phyloP scores from a whole-genome alignment of 2,329 filamentous ascomycete species.

The Eutypa lata region DNA sequence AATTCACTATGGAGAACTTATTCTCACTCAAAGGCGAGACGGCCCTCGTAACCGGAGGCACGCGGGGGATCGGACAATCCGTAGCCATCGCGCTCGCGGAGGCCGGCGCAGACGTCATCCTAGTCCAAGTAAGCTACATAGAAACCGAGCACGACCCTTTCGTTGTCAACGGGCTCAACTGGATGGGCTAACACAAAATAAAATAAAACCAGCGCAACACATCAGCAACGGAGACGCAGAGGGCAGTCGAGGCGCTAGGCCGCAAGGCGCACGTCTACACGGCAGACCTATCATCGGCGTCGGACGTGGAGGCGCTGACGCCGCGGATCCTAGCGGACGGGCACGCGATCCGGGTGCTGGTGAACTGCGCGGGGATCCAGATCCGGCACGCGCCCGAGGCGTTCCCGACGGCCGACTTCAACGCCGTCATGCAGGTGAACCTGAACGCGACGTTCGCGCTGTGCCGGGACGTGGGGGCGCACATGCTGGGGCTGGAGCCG shows the following conservation, averaged over 20 bases:
- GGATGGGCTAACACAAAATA: no score
- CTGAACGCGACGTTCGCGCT: constrained; percentile 77
- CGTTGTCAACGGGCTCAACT: no score
- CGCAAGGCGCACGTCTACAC: constrained; percentile 65
- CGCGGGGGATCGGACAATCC: constrained; percentile 55
- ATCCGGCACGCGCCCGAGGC: constrained; percentile 68
- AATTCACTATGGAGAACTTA: constrained; percentile 23
- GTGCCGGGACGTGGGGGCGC: constrained; percentile 71
- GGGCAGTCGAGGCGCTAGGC: constrained; percentile 60
- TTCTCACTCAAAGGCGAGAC: constrained; percentile 57
- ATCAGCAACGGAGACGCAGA: constrained; percentile 48
- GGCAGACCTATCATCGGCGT: constrained; percentile 61
- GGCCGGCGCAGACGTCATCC: constrained; percentile 54
- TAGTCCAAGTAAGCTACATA: constrained; percentile 48
- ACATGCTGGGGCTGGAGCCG: constrained; percentile 63
- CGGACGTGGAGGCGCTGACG: constrained; percentile 57
- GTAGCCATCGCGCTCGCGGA: constrained; percentile 57
- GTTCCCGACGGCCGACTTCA: constrained; percentile 76
- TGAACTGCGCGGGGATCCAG: constrained; percentile 86
- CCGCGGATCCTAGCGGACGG: constrained; percentile 59
- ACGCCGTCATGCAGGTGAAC: constrained; percentile 82
- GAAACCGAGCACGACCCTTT: no score
- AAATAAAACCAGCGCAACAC: constrained; percentile 44
- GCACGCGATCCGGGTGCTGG: constrained; percentile 67
- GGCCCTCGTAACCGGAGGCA: constrained; percentile 55